Evolutionary conservation across 2,329 filamentous ascomycete species (phyloP), one percentile per base, ranked within the genome.

Genomic region (Aspergillus terreus): DNA sequence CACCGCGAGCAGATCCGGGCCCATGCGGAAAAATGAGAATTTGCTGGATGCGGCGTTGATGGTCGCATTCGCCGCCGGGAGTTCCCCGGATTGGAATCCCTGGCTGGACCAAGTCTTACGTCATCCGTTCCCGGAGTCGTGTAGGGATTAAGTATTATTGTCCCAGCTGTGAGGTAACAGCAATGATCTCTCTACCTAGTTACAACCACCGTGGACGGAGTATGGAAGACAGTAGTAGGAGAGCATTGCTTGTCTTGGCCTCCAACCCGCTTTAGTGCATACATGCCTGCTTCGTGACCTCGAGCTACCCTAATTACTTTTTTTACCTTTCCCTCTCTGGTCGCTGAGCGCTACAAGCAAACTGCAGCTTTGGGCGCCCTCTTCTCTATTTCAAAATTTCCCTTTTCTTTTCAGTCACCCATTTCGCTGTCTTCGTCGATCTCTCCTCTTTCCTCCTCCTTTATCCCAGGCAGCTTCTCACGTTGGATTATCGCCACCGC

Each of bases 21-120:
- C 15, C n/a, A 23, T 35, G 12, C 14, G 14, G 17, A 15, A 46
- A 17, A 35, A 21, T 19, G 42, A 27, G 6, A 27, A 25, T 7
- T 15, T 25, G 32, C 45, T 47, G 45, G 17, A 47, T 15, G 23
- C 42, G 49, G 47, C 46, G 47, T 54, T 45, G 44, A 53, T 52
- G 46, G 47, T 58, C 58, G 58, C 61, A 61, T 63, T 65, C 57
- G 61, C 58, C 55, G 50, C 46, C 54, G 53, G 53, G 52, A 44
- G 48, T 62, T 61, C 65, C 63, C 66, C 64, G 63, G 65, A 62
- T 66, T 61, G 59, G 54, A 54, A 56, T 52, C 50, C 43, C 35
- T 38, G 35, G 35, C 35, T n/a, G 35, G 35, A 38, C 35, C 35
- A 38, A 61, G 63, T 63, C 61, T 68, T 68, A 69, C 66, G 65